Evolutionary conservation across 306 rosid species (phyloP), one percentile per base, ranked within the genome.

Genomic region (barrel medic (Medicago truncatula)): DNA sequence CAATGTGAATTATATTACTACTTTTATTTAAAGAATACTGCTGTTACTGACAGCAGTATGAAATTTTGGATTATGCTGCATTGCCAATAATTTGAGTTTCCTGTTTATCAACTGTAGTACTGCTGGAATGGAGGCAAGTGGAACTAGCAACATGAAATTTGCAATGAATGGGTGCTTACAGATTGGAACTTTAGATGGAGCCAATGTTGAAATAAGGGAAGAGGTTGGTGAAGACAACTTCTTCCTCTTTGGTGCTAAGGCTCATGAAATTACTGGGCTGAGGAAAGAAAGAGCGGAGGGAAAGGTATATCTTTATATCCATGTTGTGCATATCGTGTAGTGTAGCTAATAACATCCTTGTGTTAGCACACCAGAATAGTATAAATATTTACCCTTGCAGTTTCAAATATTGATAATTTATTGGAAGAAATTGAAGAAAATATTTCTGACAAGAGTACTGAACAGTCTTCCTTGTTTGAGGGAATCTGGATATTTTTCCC

Each of bases 91-190:
- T 63, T 34, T 34, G 14, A 60, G 13, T 75, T 54, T 52, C 52
- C 40, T 69, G 43, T 21, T 67, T 49, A 47, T 73, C 43, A 43
- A 50, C 49, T 70, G 74, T 64, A 96, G 99, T 83, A 96, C 99
- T 76, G 99, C 99, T 54, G 99, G 99, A 63, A 96, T 96, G 99
- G 99, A 96, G 76, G 99, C 99, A 83, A 92, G 99, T 84, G 99
- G 99, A 84, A 96, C 99, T 38, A 92, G 99, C 87, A 96, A 92
- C 89, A 96, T 96, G 99, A 96, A 96, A 84, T 96, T 96, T 82
- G 89, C 97, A 34, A 92, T 96, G 97, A 96, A 92, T 67, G 99
- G 99, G 40, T 96, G 99, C 84, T 46, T 96, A 75, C 87, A 85
- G 77, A 96, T 96, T 82, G 99, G 99, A 74, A 96, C 98, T 67